These are phyloP conservation scores for Cladochytrium replicatum DNA, from an alignment of 192 early-diverging fungal genomes.

Conservation along the genomic window DNA sequence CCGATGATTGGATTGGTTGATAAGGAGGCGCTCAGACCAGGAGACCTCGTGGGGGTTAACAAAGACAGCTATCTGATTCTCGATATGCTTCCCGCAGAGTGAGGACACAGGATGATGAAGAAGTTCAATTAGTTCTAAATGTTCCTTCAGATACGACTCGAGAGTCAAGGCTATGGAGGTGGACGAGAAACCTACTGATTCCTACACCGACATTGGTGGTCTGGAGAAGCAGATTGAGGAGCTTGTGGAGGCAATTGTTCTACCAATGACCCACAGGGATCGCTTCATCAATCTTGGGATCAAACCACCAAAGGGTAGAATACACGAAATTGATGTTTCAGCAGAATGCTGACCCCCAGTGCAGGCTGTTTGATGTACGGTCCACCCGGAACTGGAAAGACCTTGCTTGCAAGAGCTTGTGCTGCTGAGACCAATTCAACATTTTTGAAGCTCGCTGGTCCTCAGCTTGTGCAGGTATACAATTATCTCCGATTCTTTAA, in stretches of 20 bases:
- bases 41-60: constrained; percentile 95
- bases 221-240: constrained; percentile 95
- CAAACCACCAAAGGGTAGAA: constrained; percentile 96
- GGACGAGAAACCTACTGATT: constrained; percentile 97
- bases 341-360: not conserved
- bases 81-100: constrained; percentile 93
- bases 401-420: constrained; percentile 92
- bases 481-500: no score
- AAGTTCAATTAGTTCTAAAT: not conserved
- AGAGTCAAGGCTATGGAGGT: constrained; percentile 99
- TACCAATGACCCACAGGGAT: constrained; percentile 95
- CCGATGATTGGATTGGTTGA: constrained; percentile 96
- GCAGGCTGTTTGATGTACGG: constrained; percentile 79
- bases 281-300: constrained; percentile 90
- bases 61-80: constrained; percentile 95
- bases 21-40: constrained; percentile 76
- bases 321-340: no score
- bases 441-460: constrained; percentile 92
- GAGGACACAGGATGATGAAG: no score
- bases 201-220: constrained; percentile 92
- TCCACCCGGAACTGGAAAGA: constrained; percentile 96
- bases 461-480: constrained; percentile 78
- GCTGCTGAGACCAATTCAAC: constrained; percentile 94
- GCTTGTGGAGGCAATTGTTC: constrained; percentile 92
- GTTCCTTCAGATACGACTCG: constrained; percentile 80